Conservation (phyloP, 148 eudicot genomes). For the Dysphania ambrosioides region DNA sequence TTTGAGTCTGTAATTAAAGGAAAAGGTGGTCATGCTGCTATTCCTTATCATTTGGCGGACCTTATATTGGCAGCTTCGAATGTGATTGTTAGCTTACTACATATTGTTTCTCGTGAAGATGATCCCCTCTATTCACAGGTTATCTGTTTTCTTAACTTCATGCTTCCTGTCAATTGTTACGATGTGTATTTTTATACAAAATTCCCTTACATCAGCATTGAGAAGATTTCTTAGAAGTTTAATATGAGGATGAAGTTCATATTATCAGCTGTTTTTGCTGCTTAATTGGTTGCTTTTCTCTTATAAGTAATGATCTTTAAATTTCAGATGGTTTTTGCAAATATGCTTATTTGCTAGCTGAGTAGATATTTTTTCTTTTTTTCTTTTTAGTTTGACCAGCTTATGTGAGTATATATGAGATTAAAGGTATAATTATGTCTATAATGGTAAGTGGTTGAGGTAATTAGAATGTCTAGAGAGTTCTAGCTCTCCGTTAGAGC, state of each 20-base stretch:
- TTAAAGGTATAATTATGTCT: slow-evolving; percentile 6
- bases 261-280: not conserved
- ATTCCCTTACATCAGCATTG: not conserved
- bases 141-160: not conserved
- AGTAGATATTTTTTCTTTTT: not conserved
- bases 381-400: not conserved
- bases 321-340: not conserved
- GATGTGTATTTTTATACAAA: not conserved
- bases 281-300: not conserved
- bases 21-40: slow-evolving; percentile 84
- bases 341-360: not conserved
- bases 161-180: not conserved
- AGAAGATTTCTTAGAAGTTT: not conserved
- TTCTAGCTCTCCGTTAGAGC: slow-evolving; percentile 1
- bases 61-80: slow-evolving; percentile 78
- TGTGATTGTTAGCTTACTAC: slow-evolving; percentile 64
- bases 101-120: slow-evolving; percentile 82
- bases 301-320: not conserved
- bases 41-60: slow-evolving; percentile 72
- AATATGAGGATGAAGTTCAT: not conserved
- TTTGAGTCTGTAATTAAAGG: slow-evolving; percentile 74
- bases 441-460: slow-evolving; percentile 4
- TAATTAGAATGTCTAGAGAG: not conserved
- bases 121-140: slow-evolving; percentile 90
- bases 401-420: not conserved